Percentiles rank a stretch among this genome's conserved stretches.
Evolutionary conservation across 1,139 yeast genomes (phyloP).

Genomic region (Candida dubliniensis): DNA sequence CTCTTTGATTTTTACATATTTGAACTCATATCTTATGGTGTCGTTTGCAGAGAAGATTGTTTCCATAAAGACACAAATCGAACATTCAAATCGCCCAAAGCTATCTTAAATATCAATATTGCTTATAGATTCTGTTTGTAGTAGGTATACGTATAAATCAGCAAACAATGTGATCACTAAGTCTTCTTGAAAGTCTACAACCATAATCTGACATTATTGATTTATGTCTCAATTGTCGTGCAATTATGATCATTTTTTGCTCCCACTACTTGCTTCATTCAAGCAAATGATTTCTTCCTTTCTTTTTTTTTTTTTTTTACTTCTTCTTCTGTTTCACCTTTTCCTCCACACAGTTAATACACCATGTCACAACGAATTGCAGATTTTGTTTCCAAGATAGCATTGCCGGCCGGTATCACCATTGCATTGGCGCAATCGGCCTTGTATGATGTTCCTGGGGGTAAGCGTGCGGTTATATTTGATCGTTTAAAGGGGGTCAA

Average conservation of each 20-base stretch:
- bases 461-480: slow-evolving; percentile 91
- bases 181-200: too few species aligned
- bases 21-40: too few species aligned
- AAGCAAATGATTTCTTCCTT: neutral
- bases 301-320: neutral
- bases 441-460: slow-evolving; percentile 92
- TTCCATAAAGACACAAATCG: too few species aligned
- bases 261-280: neutral
- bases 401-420: slow-evolving; percentile 70
- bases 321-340: too few species aligned
- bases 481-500: slow-evolving; percentile 91
- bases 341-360: too few species aligned
- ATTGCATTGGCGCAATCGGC: slow-evolving; percentile 69
- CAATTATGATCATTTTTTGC: neutral
- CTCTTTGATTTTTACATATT: too few species aligned
- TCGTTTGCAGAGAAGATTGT: too few species aligned
- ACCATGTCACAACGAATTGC: slow-evolving; percentile 41
- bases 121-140: too few species aligned
- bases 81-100: too few species aligned
- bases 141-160: too few species aligned
- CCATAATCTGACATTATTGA: neutral
- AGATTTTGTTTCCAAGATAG: slow-evolving; percentile 48
- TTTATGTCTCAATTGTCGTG: neutral
- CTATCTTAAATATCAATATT: too few species aligned
- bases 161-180: too few species aligned